Conservation (phyloP, 2,329 filamentous ascomycete genomes). For the Stemphylium vesicarium region DNA sequence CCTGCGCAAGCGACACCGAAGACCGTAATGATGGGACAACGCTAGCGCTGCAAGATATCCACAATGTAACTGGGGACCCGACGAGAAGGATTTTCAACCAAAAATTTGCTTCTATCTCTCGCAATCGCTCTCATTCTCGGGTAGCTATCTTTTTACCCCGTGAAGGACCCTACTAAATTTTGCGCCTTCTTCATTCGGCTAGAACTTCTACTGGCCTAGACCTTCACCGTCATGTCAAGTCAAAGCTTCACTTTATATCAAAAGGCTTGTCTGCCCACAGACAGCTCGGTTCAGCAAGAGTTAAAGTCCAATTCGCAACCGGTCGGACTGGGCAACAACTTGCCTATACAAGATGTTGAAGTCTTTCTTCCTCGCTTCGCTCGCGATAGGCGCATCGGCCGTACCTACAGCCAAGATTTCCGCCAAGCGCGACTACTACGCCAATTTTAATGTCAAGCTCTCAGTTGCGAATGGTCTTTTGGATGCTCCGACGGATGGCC, state of each 20-base stretch:
- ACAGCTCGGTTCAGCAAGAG: not conserved
- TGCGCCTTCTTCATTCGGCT: slow-evolving; percentile 5
- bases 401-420: not conserved
- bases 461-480: slow-evolving; percentile 38
- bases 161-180: not conserved
- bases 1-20: not conserved
- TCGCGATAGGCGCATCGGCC: slow-evolving; percentile 6
- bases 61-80: not conserved
- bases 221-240: too few relatives aligned
- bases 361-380: not conserved
- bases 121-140: not conserved
- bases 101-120: not conserved
- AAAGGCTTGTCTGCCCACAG: slow-evolving; percentile 4
- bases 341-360: slow-evolving; percentile 8
- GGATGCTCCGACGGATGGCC: slow-evolving; percentile 36
- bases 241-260: slow-evolving; percentile 1
- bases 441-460: slow-evolving; percentile 26
- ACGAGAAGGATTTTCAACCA: not conserved
- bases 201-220: not conserved
- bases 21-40: slow-evolving; percentile 1
- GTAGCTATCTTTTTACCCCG: not conserved
- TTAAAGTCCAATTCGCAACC: not conserved
- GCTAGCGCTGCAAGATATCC: not conserved
- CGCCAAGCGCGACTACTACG: slow-evolving; percentile 1
- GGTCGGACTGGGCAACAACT: not conserved